phyloP scores from a whole-genome alignment of 1,284 basidiomycete genomes.

The Rhizopogon parksii region DNA sequence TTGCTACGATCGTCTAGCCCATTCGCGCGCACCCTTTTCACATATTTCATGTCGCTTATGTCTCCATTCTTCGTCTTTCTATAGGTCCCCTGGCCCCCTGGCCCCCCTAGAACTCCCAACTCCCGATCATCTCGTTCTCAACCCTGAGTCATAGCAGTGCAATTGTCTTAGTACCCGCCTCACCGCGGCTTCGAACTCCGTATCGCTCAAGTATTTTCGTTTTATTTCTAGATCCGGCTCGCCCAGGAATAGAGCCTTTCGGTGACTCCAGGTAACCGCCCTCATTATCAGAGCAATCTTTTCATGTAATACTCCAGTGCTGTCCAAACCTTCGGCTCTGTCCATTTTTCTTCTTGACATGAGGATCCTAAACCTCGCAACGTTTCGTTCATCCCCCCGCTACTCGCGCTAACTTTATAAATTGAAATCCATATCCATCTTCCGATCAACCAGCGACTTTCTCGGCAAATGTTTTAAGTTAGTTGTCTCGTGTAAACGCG shows the following conservation, averaged over 20 bases:
- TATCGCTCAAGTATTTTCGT: constrained; percentile 2
- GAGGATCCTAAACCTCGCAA: constrained; percentile 19
- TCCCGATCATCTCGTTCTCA: constrained; percentile 1
- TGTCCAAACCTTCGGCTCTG: constrained; percentile 11
- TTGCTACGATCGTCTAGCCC: constrained; percentile 5
- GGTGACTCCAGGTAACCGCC: constrained; percentile 3
- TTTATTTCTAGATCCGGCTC: constrained; percentile 23
- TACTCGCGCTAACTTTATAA: constrained; percentile 19
- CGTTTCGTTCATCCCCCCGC: constrained; percentile 28
- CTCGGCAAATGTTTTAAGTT: neutral
- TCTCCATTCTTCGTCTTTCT: neutral
- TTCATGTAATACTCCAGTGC: neutral
- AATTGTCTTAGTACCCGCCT: constrained; percentile 8
- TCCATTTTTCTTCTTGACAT: constrained; percentile 14
- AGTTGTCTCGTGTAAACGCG: constrained; percentile 4
- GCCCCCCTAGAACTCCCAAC: constrained; percentile 2
- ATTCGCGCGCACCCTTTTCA: neutral
- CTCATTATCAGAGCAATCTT: constrained; percentile 1
- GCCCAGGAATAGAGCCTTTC: constrained; percentile 19
- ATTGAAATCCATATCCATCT: constrained; percentile 12
- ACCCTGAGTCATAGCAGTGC: neutral
- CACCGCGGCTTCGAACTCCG: constrained; percentile 24
- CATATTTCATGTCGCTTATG: constrained; percentile 8
- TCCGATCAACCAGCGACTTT: constrained; percentile 18
- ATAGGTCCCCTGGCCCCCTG: neutral